phyloP scores from a whole-genome alignment of 345 rosid genomes.

The Sisymbrium altissimum region DNA sequence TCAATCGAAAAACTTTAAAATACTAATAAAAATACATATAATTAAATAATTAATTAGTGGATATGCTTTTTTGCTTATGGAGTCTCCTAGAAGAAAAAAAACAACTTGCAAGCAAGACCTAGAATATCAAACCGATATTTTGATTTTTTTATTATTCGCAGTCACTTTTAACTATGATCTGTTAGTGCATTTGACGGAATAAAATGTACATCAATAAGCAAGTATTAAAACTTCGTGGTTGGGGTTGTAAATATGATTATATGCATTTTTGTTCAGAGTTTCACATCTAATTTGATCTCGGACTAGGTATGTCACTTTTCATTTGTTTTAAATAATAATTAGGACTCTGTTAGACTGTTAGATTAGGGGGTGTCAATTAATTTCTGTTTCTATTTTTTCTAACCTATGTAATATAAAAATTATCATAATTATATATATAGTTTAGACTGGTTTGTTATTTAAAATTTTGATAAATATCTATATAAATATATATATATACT shows the following conservation, averaged over 20 bases:
- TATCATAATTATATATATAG: neutral
- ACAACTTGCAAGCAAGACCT: slow-evolving; percentile 32
- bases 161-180: neutral
- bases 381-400: neutral
- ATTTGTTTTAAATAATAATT: neutral
- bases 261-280: neutral
- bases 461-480: neutral
- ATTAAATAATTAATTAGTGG: slow-evolving; percentile 23
- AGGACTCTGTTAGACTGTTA: neutral
- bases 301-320: neutral
- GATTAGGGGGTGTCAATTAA: neutral
- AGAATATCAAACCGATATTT: slow-evolving; percentile 27
- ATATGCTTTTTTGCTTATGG: slow-evolving; percentile 34
- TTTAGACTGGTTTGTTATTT: neutral
- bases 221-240: neutral
- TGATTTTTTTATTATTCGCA: neutral
- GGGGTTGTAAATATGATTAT: neutral
- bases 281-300: neutral
- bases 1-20: slow-evolving; percentile 10
- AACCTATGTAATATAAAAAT: neutral
- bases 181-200: neutral
- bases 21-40: slow-evolving; percentile 2
- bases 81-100: slow-evolving; percentile 25
- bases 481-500: neutral
- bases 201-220: neutral